Evolutionary conservation across 345 rosid genomes (phyloP).

Genomic region (Hibiscus mutabilis): DNA sequence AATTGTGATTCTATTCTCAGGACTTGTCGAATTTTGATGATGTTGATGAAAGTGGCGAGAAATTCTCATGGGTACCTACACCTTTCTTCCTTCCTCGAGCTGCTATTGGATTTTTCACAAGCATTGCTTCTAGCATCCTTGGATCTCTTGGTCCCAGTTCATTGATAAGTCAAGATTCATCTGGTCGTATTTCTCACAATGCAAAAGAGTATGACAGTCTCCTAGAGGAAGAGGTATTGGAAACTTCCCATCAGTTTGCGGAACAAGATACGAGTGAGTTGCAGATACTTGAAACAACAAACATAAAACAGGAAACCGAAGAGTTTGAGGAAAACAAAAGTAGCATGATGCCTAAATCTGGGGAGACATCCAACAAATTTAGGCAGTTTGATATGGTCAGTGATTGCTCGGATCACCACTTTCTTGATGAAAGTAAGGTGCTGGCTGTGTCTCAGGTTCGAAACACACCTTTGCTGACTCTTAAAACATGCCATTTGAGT

Average conservation of each 20-base stretch:
- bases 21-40: conserved; percentile 30
- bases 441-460: conserved; percentile 52
- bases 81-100: conserved; percentile 52
- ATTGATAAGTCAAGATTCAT: conserved; percentile 24
- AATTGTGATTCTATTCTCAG: conserved; percentile 31
- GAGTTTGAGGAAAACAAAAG: conserved; percentile 19
- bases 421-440: conserved; percentile 41
- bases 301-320: conserved; percentile 25
- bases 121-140: conserved; percentile 49
- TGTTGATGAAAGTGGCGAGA: conserved; percentile 29
- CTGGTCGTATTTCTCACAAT: conserved; percentile 33
- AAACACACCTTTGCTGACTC: conserved; percentile 14
- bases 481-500: not conserved
- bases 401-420: conserved; percentile 79
- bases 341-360: conserved; percentile 13
- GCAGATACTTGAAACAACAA: conserved; percentile 16
- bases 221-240: conserved; percentile 27
- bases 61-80: conserved; percentile 24
- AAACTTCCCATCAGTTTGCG: conserved; percentile 23
- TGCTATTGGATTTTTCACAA: conserved; percentile 60
- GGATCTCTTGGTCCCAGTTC: conserved; percentile 42
- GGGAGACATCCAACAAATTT: conserved; percentile 26
- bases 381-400: conserved; percentile 70
- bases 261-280: conserved; percentile 31
- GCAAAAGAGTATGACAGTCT: conserved; percentile 25